These are phyloP conservation scores for Ophiostoma sp. DNA, from an alignment of 2,329 filamentous ascomycete species.

Conservation along the genomic window DNA sequence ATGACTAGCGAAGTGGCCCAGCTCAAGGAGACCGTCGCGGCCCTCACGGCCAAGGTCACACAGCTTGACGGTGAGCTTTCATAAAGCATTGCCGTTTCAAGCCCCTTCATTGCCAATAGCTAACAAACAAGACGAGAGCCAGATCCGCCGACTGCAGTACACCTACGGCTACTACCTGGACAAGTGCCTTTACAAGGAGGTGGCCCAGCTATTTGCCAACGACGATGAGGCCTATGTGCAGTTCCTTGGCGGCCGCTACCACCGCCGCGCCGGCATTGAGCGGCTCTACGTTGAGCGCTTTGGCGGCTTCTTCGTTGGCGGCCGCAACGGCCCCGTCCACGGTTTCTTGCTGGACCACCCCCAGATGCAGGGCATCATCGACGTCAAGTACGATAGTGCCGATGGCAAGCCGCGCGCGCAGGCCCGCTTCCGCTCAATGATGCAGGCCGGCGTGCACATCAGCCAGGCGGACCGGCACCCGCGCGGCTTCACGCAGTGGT, in stretches of 20 bases:
- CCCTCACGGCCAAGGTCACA: constrained; percentile 25
- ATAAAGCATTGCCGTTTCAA: not conserved
- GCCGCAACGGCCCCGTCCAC: constrained; percentile 51
- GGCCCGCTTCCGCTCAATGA: constrained; percentile 49
- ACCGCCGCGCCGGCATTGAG: constrained; percentile 45
- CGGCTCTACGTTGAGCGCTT: constrained; percentile 51
- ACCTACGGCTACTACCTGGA: constrained; percentile 56
- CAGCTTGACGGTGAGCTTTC: constrained; percentile 23
- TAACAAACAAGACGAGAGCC: constrained; percentile 43
- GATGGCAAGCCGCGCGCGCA: constrained; percentile 36
- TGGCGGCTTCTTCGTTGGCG: constrained; percentile 45
- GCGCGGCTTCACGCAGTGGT: constrained; percentile 51
- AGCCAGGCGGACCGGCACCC: constrained; percentile 46
- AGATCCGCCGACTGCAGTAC: constrained; percentile 51
- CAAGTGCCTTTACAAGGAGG: constrained; percentile 54
- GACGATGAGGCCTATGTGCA: constrained; percentile 50
- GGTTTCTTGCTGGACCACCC: constrained; percentile 53
- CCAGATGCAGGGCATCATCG: constrained; percentile 53
- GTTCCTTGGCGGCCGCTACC: constrained; percentile 51
- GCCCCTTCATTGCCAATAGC: not conserved
- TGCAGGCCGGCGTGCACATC: constrained; percentile 51
- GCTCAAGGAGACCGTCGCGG: constrained; percentile 26
- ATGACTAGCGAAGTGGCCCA: constrained; percentile 26
- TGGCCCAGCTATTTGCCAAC: constrained; percentile 45
- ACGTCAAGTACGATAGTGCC: constrained; percentile 40